These are phyloP conservation scores for Pleurotus ostreatus DNA, from an alignment of 768 basidiomycete genomes.

Conservation along the genomic window DNA sequence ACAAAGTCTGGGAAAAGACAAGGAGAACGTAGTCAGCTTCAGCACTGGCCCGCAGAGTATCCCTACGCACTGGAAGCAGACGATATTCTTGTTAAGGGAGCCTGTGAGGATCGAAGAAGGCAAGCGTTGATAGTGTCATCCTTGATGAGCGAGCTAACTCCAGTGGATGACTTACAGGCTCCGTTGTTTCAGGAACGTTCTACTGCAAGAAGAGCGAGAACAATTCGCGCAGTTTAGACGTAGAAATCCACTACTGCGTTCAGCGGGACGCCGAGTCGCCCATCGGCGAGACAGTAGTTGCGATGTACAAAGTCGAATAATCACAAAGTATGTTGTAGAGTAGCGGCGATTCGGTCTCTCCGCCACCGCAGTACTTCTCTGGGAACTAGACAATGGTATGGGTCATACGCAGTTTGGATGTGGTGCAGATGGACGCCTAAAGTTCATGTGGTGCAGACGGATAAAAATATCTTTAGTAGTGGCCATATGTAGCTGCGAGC, in stretches of 20 bases:
- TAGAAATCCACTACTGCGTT: slow-evolving; percentile 82
- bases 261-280: slow-evolving; percentile 32
- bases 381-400: no score
- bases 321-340: not conserved
- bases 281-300: slow-evolving; percentile 48
- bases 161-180: slow-evolving; percentile 41
- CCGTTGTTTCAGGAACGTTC: slow-evolving; percentile 75
- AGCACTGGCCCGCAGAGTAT: slow-evolving; percentile 87
- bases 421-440: no score
- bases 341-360: no score
- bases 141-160: not conserved
- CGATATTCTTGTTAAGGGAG: slow-evolving; percentile 79
- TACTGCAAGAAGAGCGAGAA: slow-evolving; percentile 72
- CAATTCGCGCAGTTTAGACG: slow-evolving; percentile 86
- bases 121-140: slow-evolving; percentile 25
- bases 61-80: slow-evolving; percentile 97
- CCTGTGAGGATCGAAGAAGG: slow-evolving; percentile 77
- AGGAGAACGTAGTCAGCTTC: slow-evolving; percentile 64
- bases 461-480: not conserved
- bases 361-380: no score
- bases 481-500: slow-evolving; percentile 52
- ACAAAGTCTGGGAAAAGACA: slow-evolving; percentile 45
- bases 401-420: no score
- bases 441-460: no score
- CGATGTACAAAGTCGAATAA: slow-evolving; percentile 78